Base-by-base conservation (phyloP, 345 rosid species). In the Eucalyptus regnans region DNA sequence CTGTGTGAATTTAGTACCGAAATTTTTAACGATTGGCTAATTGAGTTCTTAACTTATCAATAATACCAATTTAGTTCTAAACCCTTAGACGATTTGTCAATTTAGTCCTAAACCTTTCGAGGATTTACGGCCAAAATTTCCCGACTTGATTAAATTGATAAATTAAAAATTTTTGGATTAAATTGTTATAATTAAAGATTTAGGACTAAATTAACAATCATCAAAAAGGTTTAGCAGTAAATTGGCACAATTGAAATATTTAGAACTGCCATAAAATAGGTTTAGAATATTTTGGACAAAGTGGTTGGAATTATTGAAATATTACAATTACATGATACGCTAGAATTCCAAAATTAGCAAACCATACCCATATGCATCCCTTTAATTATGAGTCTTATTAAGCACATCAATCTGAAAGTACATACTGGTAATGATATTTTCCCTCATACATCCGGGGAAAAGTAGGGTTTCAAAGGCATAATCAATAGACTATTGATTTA, bases 261-360 rank as follows among this genome's bases (percentile, higher is more conserved):
- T 11, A 25, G 29, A 33, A 11, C 4, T 0, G 2, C 11, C 7
- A 20, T 37, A 71, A 2, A 37, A 37, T 37, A 71, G 4, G 4
- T 71, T 71, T 33, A 33, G 7, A 5, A 33, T 37, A 33, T 71
- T 71, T 8, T 33, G 46, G 13, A 71, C 13, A 18, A 37, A 33
- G 46, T 4, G 6, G 12, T 71, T 33, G 46, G 81, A 71, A 71
- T 71, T 9, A 71, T 71, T 33, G 46, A 71, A 71, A 33, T 33
- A 71, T 71, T 37, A 71, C 14, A 5, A 71, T 18, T 37, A 33
- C 46, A 71, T 71, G 25, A 15, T 71, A 9, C 13, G 3, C 81
- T 33, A 71, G 46, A 37, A 1, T 71, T 68, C 4, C 44, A 68
- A 33, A 33, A 41, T 17, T 33, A 68, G 12, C 44, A 68, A 33